phyloP scores from a whole-genome alignment of 1,284 basidiomycete species.

The Ganoderma lucidum region DNA sequence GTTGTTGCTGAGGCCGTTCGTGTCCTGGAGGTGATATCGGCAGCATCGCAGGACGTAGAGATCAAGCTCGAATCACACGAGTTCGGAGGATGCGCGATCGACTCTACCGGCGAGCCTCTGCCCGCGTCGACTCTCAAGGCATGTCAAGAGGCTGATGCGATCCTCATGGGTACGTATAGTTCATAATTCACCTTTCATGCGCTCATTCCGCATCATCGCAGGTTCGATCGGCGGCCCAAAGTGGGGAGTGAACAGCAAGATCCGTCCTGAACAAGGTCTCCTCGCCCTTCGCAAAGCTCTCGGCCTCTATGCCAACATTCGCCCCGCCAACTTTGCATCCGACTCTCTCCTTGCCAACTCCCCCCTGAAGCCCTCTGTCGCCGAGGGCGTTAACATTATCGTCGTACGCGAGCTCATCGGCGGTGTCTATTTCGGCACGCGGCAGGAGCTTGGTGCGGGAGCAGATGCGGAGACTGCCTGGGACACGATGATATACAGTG shows the following conservation, averaged over 20 bases:
- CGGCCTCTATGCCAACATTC: slow-evolving; percentile 97
- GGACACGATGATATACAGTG: slow-evolving; percentile 95
- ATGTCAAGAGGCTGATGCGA: slow-evolving; percentile 90
- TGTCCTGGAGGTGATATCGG: slow-evolving; percentile 82
- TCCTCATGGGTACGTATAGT: slow-evolving; percentile 80
- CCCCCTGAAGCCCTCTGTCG: slow-evolving; percentile 92
- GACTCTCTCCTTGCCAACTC: slow-evolving; percentile 89
- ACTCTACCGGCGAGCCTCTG: slow-evolving; percentile 84
- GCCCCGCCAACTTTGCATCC: slow-evolving; percentile 95
- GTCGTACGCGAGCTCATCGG: slow-evolving; percentile 96
- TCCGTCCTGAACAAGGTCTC: slow-evolving; percentile 96
- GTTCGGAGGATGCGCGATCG: slow-evolving; percentile 96
- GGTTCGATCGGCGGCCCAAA: slow-evolving; percentile 98
- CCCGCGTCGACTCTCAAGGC: slow-evolving; percentile 88
- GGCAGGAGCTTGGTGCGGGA: slow-evolving; percentile 84
- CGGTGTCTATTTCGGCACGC: slow-evolving; percentile 92
- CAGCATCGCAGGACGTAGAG: slow-evolving; percentile 66
- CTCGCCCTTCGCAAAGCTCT: slow-evolving; percentile 93
- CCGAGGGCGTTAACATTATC: slow-evolving; percentile 90
- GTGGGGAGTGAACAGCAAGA: slow-evolving; percentile 92
- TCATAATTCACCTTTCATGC: slow-evolving; percentile 7
- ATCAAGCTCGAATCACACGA: slow-evolving; percentile 82
- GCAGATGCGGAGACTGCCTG: slow-evolving; percentile 75
- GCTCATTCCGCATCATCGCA: slow-evolving; percentile 40
- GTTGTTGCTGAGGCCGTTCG: slow-evolving; percentile 91